phyloP scores from a whole-genome alignment of 78 protist genomes.

The Pigoraptor vietnamica region DNA sequence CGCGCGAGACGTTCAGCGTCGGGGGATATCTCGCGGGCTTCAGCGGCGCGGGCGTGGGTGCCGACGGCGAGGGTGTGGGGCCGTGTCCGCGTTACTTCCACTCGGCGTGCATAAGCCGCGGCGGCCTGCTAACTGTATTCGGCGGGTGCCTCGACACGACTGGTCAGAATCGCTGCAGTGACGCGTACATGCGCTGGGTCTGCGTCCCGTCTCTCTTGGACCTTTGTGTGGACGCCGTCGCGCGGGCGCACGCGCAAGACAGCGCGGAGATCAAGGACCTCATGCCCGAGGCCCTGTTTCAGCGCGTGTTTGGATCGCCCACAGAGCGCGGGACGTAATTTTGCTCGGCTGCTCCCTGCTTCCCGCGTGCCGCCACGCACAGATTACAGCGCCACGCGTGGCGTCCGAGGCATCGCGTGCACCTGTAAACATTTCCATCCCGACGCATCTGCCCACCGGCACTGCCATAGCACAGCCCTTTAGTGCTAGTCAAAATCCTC shows the following conservation, averaged over 20 bases:
- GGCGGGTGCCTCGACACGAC: background rate
- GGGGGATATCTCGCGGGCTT: background rate
- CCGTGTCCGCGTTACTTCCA: background rate
- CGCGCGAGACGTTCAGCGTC: background rate
- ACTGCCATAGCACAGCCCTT: too few species aligned
- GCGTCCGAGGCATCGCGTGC: too few species aligned
- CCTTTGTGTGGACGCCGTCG: background rate
- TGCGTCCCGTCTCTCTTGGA: background rate
- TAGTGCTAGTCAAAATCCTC: too few species aligned
- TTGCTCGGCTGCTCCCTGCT: too few species aligned
- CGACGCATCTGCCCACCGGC: too few species aligned
- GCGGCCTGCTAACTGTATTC: background rate
- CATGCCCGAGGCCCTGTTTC: background rate
- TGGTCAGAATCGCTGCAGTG: background rate
- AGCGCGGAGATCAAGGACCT: background rate
- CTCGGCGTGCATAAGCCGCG: background rate
- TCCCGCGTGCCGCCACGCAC: too few species aligned
- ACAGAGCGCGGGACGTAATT: too few species aligned
- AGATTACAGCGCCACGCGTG: too few species aligned
- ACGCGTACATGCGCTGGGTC: background rate
- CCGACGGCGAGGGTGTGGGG: background rate
- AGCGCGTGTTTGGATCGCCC: background rate
- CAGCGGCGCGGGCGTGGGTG: background rate
- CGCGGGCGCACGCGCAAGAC: background rate
- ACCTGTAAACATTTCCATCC: too few species aligned